Evolutionary conservation across 805 yeast species (phyloP), one percentile per base, ranked within the genome.

Genomic region (Suhomyces sp.): DNA sequence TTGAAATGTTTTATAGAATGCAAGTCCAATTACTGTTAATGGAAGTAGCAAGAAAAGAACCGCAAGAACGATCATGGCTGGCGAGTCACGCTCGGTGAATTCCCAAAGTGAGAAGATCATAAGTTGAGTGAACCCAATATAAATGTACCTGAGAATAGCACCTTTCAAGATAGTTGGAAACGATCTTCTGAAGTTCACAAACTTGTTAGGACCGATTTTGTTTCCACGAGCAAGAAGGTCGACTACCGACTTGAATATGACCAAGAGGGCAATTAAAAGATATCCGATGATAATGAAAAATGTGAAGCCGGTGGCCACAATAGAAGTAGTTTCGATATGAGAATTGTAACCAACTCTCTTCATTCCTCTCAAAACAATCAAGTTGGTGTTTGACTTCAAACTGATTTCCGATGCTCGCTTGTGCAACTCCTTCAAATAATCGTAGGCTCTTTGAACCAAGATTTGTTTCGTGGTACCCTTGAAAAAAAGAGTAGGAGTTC

Each of bases 291-390:
- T 63, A 20, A 87, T 79, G 67, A 91, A 92, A 60, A 89, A 89
- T 2, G 97, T 88, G 70, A 89, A 88, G 1, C 96, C 94, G 2
- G 97, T 91, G 46, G 83, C 81, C 15, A 87, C 97, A 35, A 90
- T 82, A 6, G 94, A 80, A 1, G 97, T 89, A 46, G 83, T 83
- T 70, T 92, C 98, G 54, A 92, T 89, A 46, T 77, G 75, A 40
- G 93, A 85, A 56, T 81, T 74, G 69, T 79, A 89, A 4, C 93
- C 96, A 47, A 90, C 77, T 71, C 97, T 82, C 63, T 86, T 82
- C 58, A 92, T 89, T 56, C 98, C 98, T 72, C 98, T 80, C 54
- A 87, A 77, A 35, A 92, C 88, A 53, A 81, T 68, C 57, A 89
- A 81, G 57, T 59, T 51, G 21, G 71, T 55, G 61, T 84, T 84